These are phyloP conservation scores for Phaeosphaeria sp. DNA, from an alignment of 2,329 filamentous ascomycete genomes.

Conservation along the genomic window DNA sequence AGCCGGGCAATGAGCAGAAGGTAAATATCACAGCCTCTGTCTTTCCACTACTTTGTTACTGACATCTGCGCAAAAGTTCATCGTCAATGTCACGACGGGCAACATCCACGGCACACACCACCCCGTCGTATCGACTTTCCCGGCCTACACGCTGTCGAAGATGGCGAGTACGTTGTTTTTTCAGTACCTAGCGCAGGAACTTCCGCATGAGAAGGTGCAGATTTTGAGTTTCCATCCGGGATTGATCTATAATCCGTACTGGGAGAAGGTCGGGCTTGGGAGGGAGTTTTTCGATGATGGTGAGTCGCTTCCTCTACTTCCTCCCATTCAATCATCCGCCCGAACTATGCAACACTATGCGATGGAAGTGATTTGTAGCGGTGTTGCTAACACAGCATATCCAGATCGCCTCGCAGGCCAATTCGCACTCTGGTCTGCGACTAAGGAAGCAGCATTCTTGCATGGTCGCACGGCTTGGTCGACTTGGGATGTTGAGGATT, in stretches of 20 bases:
- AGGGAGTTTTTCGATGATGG: not conserved
- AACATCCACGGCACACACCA: constrained; percentile 6
- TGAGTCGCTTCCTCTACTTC: too few species aligned
- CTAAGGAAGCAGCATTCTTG: constrained; percentile 49
- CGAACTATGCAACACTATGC: too few species aligned
- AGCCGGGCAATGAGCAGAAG: constrained; percentile 7
- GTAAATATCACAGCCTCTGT: too few species aligned
- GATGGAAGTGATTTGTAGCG: not conserved
- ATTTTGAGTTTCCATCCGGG: constrained; percentile 13
- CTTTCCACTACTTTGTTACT: too few species aligned
- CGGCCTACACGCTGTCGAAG: constrained; percentile 10
- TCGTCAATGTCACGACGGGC: constrained; percentile 12
- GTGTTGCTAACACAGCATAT: not conserved
- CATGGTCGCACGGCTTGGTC: constrained; percentile 48
- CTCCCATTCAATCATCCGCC: too few species aligned
- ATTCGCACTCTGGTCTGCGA: constrained; percentile 49
- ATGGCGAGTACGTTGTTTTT: constrained; percentile 5
- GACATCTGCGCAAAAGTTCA: constrained; percentile 2
- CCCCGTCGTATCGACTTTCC: not conserved
- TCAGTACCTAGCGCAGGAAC: constrained; percentile 8
- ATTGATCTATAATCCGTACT: constrained; percentile 1
- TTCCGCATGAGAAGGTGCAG: constrained; percentile 10
- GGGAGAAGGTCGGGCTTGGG: not conserved
- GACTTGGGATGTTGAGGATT: constrained; percentile 54
- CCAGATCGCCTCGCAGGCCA: constrained; percentile 23